These are phyloP conservation scores for Syzygium malaccense DNA, from an alignment of 441 rosid genomes.

Conservation along the genomic window DNA sequence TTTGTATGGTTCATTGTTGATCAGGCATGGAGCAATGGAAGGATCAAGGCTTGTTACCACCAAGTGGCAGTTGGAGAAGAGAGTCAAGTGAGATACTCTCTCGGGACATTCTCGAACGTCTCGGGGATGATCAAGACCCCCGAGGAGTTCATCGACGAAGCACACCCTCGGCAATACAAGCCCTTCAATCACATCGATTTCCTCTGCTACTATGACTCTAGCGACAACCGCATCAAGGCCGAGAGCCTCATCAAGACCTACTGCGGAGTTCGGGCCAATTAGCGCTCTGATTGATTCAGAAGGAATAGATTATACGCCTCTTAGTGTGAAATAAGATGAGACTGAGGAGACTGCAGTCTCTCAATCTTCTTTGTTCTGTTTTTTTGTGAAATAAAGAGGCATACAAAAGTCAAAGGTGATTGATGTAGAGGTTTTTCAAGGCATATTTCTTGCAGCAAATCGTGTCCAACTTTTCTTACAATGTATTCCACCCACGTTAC, in stretches of 20 bases:
- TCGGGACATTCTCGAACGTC: background rate
- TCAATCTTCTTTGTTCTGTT: background rate
- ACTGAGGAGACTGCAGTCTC: background rate
- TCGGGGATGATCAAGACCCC: constrained; percentile 1
- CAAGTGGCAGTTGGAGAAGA: constrained; percentile 1
- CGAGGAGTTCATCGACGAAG: background rate
- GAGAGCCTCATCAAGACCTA: constrained; percentile 5
- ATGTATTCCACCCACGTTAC: background rate
- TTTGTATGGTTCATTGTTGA: background rate
- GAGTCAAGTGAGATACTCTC: background rate
- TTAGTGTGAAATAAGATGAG: background rate
- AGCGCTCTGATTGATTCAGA: background rate
- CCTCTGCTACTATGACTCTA: no score
- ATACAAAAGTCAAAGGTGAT: background rate
- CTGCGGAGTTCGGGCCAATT: background rate
- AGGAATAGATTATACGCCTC: background rate
- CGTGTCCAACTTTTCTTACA: background rate
- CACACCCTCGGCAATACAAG: no score
- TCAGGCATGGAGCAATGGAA: constrained; percentile 10
- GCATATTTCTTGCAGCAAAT: background rate
- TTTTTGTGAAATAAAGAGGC: background rate
- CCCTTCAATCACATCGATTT: no score
- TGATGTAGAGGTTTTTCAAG: background rate
- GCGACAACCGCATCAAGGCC: no score
- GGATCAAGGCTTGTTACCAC: constrained; percentile 6